Conservation (phyloP, 2,329 filamentous ascomycete species). For the Mariannaea elegans region DNA sequence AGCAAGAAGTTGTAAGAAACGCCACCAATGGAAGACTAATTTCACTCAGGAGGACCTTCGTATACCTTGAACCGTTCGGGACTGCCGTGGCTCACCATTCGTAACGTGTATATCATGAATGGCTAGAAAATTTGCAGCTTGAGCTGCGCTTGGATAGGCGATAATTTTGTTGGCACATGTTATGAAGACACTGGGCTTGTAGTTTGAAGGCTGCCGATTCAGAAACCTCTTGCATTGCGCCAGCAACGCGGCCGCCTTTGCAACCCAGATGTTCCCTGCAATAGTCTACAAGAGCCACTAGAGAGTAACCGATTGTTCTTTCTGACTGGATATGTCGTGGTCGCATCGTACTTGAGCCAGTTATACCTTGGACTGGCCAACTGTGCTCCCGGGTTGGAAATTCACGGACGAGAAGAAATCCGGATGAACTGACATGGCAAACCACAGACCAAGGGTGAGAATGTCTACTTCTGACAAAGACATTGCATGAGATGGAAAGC, state of each 20-base stretch:
- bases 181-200: conserved; percentile 26
- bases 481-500: too few species aligned
- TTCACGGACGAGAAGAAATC: conserved; percentile 10
- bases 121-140: conserved; percentile 10
- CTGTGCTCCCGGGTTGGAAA: conserved; percentile 18
- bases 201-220: conserved; percentile 28
- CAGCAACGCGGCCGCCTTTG: conserved; percentile 27
- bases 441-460: conserved; percentile 18
- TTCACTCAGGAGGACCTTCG: too few species aligned
- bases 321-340: conserved; percentile 19
- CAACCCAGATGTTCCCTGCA: conserved; percentile 17
- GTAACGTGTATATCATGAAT: conserved; percentile 20
- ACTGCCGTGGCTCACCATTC: conserved; percentile 10
- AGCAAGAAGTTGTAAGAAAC: too few species aligned
- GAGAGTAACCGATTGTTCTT: conserved; percentile 16
- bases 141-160: conserved; percentile 14
- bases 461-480: too few species aligned
- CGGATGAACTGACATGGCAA: conserved; percentile 23
- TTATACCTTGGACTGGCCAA: conserved; percentile 28
- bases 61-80: conserved; percentile 9
- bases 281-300: conserved; percentile 25
- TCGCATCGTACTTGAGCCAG: conserved; percentile 32
- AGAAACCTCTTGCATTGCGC: conserved; percentile 23
- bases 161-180: conserved; percentile 21
- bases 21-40: too few species aligned